Evolutionary conservation across 352 stramenopile genomes (phyloP).

Genomic region (Globisporangium parvum): DNA sequence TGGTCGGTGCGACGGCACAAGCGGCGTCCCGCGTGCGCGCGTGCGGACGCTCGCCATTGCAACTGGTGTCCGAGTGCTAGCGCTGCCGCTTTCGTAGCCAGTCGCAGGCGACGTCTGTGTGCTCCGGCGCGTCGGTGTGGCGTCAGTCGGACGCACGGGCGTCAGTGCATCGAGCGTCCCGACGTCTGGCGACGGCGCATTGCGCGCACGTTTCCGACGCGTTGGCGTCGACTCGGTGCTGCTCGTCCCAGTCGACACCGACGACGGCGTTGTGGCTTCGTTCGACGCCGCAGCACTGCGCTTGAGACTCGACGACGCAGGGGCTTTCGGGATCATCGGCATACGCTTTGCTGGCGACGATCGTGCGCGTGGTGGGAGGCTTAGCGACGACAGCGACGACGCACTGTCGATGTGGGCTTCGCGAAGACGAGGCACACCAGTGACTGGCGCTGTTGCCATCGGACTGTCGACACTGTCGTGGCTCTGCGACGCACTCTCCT

Average conservation of each 20-base stretch:
- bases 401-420: neutral
- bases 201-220: conserved; percentile 21
- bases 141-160: neutral
- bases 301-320: neutral
- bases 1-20: conserved; percentile 31
- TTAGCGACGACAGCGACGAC: no score
- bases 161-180: conserved; percentile 3
- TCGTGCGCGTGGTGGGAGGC: no score
- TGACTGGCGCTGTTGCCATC: conserved; percentile 4
- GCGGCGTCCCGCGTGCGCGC: conserved; percentile 36
- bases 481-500: conserved; percentile 40
- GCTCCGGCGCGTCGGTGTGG: neutral
- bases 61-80: conserved; percentile 18
- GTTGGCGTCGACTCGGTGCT: conserved; percentile 15
- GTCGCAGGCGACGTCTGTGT: neutral
- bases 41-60: conserved; percentile 45
- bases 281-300: neutral
- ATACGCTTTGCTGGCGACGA: neutral
- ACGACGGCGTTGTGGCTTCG: neutral
- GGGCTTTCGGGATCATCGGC: no score
- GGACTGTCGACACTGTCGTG: conserved; percentile 21
- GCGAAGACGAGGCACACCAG: neutral
- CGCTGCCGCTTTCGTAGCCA: neutral
- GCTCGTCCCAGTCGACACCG: conserved; percentile 6
- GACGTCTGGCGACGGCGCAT: conserved; percentile 25